phyloP scores from a whole-genome alignment of 139 green algal genomes.

The Coccomyxa sp. region DNA sequence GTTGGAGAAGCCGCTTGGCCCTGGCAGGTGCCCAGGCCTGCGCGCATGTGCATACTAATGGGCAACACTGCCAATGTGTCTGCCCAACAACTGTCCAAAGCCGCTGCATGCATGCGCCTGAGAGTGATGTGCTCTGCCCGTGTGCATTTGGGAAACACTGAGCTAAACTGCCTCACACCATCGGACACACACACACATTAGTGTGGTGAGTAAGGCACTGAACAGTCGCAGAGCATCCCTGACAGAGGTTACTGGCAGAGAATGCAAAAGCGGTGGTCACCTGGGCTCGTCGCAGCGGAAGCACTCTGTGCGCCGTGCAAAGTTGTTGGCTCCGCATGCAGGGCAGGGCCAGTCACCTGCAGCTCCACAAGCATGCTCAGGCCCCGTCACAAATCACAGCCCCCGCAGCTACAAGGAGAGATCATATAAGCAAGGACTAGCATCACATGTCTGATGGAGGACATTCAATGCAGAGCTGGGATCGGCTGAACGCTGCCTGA shows the following conservation, averaged over 20 bases:
- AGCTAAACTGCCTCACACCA: neutral
- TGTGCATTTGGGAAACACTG: neutral
- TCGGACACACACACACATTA: neutral
- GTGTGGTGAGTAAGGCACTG: neutral
- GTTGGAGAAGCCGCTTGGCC: neutral
- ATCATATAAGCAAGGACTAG: neutral
- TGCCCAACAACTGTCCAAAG: neutral
- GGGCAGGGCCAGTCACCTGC: conserved; percentile 37
- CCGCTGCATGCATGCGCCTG: neutral
- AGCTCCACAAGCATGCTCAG: neutral
- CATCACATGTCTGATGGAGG: neutral
- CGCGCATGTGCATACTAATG: too few species aligned
- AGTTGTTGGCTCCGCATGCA: conserved; percentile 31
- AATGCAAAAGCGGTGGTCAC: neutral
- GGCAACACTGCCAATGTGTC: too few species aligned
- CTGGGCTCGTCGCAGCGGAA: conserved; percentile 22
- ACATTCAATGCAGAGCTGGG: neutral
- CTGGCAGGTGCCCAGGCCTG: neutral
- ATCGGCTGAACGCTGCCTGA: too few species aligned
- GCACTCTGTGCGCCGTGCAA: conserved; percentile 24
- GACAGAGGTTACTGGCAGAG: neutral
- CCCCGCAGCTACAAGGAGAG: neutral
- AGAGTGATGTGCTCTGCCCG: neutral
- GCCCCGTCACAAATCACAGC: neutral
- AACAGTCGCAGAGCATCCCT: neutral